These are phyloP conservation scores for Pichia sp. DNA, from an alignment of 1,139 yeast genomes.

Conservation along the genomic window DNA sequence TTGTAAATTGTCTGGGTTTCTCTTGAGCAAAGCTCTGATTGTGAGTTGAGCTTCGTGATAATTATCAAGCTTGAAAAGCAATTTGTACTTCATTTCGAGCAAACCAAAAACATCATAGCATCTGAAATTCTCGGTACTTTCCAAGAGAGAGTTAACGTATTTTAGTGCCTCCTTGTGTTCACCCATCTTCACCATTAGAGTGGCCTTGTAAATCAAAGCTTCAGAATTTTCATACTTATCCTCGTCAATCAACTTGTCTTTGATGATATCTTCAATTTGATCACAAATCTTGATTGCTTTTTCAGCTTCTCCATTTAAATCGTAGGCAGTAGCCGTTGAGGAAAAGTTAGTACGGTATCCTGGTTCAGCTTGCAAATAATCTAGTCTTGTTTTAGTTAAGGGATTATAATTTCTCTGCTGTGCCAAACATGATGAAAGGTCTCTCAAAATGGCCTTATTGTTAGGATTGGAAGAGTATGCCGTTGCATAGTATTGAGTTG, in stretches of 20 bases:
- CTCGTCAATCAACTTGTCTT: constrained; percentile 56
- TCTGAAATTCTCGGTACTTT: constrained; percentile 9
- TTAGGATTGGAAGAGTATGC: constrained; percentile 75
- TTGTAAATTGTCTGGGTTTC: constrained; percentile 74
- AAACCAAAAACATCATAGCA: constrained; percentile 20
- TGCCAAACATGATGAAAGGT: constrained; percentile 70
- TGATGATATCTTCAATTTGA: constrained; percentile 67
- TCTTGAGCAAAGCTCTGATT: constrained; percentile 64
- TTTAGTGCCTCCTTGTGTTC: constrained; percentile 58
- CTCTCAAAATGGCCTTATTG: constrained; percentile 75
- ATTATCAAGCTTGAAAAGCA: constrained; percentile 33
- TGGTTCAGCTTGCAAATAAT: constrained; percentile 66
- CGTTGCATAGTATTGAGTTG: constrained; percentile 73
- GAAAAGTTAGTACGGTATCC: constrained; percentile 94
- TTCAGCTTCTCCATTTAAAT: constrained; percentile 57
- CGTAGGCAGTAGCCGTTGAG: constrained; percentile 79
- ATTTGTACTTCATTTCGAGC: constrained; percentile 62
- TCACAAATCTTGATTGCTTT: constrained; percentile 66
- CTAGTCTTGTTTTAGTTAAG: constrained; percentile 56
- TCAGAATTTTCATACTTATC: constrained; percentile 79
- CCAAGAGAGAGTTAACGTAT: constrained; percentile 37
- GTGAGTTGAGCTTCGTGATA: constrained; percentile 58
- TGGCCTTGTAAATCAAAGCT: constrained; percentile 66
- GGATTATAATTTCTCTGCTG: constrained; percentile 71
- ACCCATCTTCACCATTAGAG: constrained; percentile 57